Conservation (phyloP, 179 eudicot genomes). For the Gypsophila paniculata region DNA sequence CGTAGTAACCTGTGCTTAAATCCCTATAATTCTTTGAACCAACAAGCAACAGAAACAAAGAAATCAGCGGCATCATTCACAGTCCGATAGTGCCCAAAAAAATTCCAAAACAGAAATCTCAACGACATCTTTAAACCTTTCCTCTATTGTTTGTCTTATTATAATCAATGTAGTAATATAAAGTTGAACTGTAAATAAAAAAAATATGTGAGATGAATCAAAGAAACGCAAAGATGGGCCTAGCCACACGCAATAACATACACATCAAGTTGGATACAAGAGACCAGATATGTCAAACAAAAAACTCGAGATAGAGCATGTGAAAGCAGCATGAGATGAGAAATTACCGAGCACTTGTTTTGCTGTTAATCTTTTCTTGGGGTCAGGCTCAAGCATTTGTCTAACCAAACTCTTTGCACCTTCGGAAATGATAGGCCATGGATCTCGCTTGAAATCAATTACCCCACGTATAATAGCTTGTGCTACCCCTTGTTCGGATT, state of each 20-base stretch:
- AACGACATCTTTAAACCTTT: background rate
- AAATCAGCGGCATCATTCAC: too few species aligned
- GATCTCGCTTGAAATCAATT: slow-evolving; percentile 87
- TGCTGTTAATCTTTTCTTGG: slow-evolving; percentile 80
- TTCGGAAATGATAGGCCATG: slow-evolving; percentile 93
- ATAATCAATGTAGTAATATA: background rate
- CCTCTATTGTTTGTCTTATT: background rate
- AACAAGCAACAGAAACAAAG: background rate
- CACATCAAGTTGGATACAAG: background rate
- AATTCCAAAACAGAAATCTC: background rate
- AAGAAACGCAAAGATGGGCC: background rate
- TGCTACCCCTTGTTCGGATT: slow-evolving; percentile 97
- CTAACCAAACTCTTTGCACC: slow-evolving; percentile 78
- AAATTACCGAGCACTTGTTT: slow-evolving; percentile 84
- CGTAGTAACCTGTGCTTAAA: background rate
- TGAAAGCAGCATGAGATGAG: slow-evolving; percentile 2
- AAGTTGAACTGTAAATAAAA: background rate
- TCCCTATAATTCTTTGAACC: background rate
- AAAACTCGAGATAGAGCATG: background rate
- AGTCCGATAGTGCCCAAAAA: background rate
- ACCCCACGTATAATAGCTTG: slow-evolving; percentile 82
- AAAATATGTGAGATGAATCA: background rate
- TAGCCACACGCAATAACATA: background rate
- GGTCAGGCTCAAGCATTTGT: slow-evolving; percentile 90
- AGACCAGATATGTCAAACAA: background rate